A percentile compares a stretch with the other conserved stretches of the same genome.
Conservation (phyloP, 208 protist species). For the Acanthamoeba castellanii region DNA sequence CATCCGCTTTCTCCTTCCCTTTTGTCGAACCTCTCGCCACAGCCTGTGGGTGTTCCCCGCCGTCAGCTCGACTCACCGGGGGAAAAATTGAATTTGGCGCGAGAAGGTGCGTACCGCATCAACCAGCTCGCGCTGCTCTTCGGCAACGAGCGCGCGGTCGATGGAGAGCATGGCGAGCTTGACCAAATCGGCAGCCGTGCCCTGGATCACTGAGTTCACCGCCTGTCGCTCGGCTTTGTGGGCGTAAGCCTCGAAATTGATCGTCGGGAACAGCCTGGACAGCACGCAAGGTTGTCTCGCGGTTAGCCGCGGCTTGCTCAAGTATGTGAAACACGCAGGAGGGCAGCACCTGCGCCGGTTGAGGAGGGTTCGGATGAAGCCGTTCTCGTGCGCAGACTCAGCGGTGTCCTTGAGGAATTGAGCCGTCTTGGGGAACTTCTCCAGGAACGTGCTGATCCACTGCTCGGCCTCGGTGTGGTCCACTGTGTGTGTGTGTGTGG, state of each 20-base stretch:
- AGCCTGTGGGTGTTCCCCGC: background rate
- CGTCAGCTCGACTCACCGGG: too few relatives aligned
- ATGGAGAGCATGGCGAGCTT: slow-evolving; percentile 70
- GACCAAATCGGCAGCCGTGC: slow-evolving; percentile 54
- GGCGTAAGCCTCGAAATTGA: slow-evolving; percentile 41
- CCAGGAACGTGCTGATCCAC: slow-evolving; percentile 46
- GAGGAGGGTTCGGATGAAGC: slow-evolving; percentile 47
- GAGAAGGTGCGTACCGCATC: background rate
- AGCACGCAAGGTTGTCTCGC: background rate
- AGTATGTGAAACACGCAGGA: background rate
- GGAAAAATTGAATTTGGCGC: background rate
- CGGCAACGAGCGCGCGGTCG: slow-evolving; percentile 20
- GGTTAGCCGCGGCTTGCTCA: too few relatives aligned
- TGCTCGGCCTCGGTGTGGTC: slow-evolving; percentile 43
- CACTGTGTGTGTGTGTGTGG: background rate
- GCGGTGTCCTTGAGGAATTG: slow-evolving; percentile 61
- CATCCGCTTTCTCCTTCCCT: background rate
- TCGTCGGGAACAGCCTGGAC: slow-evolving; percentile 32
- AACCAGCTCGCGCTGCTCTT: slow-evolving; percentile 2
- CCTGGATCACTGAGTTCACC: slow-evolving; percentile 70
- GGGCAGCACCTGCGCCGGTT: background rate
- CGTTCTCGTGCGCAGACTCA: background rate
- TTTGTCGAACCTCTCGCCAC: background rate
- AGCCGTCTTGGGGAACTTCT: slow-evolving; percentile 64
- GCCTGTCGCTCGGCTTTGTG: slow-evolving; percentile 68